These are phyloP conservation scores for Moesziomyces antarcticus DNA, from an alignment of 1,284 basidiomycete genomes.

Conservation along the genomic window DNA sequence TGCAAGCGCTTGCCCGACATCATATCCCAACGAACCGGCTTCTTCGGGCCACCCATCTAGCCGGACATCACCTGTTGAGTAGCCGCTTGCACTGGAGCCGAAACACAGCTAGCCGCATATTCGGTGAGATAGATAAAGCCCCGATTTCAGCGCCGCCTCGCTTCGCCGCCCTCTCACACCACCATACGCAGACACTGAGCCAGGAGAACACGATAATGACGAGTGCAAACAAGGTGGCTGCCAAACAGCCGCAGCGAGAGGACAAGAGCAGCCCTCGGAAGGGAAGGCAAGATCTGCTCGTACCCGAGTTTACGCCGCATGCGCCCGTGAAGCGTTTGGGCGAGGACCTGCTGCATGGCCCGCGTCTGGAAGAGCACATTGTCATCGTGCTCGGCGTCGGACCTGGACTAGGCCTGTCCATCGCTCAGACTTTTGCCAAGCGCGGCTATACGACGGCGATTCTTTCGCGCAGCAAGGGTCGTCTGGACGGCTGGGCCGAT, in stretches of 20 bases:
- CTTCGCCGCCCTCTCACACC: not conserved
- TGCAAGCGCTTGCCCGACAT: not conserved
- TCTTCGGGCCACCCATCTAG: not conserved
- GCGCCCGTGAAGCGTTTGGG: constrained; percentile 32
- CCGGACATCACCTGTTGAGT: not conserved
- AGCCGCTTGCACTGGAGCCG: no score
- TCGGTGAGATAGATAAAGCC: no score
- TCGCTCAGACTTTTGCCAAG: constrained; percentile 50
- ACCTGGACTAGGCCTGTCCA: constrained; percentile 50
- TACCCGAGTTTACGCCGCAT: constrained; percentile 36
- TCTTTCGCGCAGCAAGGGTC: constrained; percentile 40
- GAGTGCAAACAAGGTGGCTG: not conserved
- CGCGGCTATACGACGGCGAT: constrained; percentile 57
- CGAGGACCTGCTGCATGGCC: constrained; percentile 42
- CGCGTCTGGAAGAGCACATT: constrained; percentile 34
- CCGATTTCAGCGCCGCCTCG: no score
- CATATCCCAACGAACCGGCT: not conserved
- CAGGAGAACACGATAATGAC: not conserved
- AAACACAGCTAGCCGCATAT: not conserved
- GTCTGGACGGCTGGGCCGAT: constrained; percentile 45
- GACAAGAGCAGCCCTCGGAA: constrained; percentile 14
- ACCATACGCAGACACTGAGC: not conserved
- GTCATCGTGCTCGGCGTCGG: constrained; percentile 56
- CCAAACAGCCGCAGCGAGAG: not conserved
- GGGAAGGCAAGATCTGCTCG: constrained; percentile 41